These are phyloP conservation scores for Elongisporangium senticosum DNA, from an alignment of 352 stramenopile species.

Conservation along the genomic window DNA sequence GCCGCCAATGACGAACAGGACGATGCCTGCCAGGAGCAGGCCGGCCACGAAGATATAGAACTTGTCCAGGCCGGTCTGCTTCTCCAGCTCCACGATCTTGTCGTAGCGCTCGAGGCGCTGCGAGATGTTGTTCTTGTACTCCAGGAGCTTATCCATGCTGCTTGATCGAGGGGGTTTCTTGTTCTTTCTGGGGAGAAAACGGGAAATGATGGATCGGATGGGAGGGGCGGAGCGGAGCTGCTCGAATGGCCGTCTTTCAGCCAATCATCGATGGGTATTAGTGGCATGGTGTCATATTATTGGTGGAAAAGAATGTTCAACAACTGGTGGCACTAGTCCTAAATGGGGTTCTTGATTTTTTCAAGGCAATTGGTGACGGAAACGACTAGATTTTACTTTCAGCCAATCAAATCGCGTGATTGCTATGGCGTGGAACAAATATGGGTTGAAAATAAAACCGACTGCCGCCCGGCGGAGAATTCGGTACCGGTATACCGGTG, in stretches of 20 bases:
- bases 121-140: conserved; percentile 84
- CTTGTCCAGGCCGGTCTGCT: conserved; percentile 84
- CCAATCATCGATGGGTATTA: conserved; percentile 15
- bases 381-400: not conserved
- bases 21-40: conserved; percentile 37
- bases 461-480: not conserved
- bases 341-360: not conserved
- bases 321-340: not conserved
- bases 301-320: conserved; percentile 21
- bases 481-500: not conserved
- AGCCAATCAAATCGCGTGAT: not conserved
- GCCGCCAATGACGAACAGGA: conserved; percentile 79
- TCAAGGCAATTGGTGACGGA: conserved; percentile 2
- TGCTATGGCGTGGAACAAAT: not conserved
- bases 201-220: conserved; percentile 29
- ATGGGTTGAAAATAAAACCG: not conserved
- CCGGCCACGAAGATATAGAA: conserved; percentile 77
- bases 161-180: conserved; percentile 4
- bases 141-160: conserved; percentile 72
- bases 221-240: not conserved
- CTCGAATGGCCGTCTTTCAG: conserved; percentile 7
- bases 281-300: conserved; percentile 14
- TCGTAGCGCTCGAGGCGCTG: conserved; percentile 77
- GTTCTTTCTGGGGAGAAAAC: conserved; percentile 31
- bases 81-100: conserved; percentile 80